phyloP scores from a whole-genome alignment of 2,329 filamentous ascomycete species.

The Claviceps quebecensis region DNA sequence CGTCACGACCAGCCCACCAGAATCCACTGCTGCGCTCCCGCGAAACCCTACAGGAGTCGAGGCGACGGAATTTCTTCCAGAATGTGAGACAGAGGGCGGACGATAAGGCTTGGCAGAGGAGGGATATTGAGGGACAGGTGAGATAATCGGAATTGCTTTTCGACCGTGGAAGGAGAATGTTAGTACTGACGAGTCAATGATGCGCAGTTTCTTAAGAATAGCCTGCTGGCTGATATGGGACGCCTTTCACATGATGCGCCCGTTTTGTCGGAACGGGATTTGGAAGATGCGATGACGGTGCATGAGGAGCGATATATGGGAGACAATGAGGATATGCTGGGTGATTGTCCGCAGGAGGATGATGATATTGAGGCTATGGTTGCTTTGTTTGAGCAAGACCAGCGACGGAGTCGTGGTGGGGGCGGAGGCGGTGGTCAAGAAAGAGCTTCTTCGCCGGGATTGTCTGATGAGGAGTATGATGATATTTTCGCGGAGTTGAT shows the following conservation, averaged over 20 bases:
- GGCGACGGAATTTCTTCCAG: slow-evolving; percentile 55
- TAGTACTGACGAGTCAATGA: neutral
- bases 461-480: slow-evolving; percentile 48
- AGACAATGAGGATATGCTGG: slow-evolving; percentile 36
- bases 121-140: slow-evolving; percentile 46
- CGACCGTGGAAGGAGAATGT: neutral
- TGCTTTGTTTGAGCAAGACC: slow-evolving; percentile 29
- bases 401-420: slow-evolving; percentile 11
- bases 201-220: slow-evolving; percentile 22
- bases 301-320: slow-evolving; percentile 11
- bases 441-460: slow-evolving; percentile 20
- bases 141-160: neutral
- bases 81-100: slow-evolving; percentile 48
- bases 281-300: slow-evolving; percentile 33
- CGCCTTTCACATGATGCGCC: slow-evolving; percentile 22
- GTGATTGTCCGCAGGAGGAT: slow-evolving; percentile 36
- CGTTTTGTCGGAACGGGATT: slow-evolving; percentile 32
- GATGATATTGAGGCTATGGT: slow-evolving; percentile 44
- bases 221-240: slow-evolving; percentile 18
- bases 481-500: slow-evolving; percentile 38
- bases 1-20: slow-evolving; percentile 40
- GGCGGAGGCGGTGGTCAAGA: slow-evolving; percentile 7
- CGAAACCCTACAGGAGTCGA: slow-evolving; percentile 48
- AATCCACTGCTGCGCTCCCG: slow-evolving; percentile 49
- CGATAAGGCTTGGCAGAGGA: slow-evolving; percentile 43